Evolutionary conservation across 768 basidiomycete genomes (phyloP).

Genomic region (Rhodotorula sphaerocarpa): DNA sequence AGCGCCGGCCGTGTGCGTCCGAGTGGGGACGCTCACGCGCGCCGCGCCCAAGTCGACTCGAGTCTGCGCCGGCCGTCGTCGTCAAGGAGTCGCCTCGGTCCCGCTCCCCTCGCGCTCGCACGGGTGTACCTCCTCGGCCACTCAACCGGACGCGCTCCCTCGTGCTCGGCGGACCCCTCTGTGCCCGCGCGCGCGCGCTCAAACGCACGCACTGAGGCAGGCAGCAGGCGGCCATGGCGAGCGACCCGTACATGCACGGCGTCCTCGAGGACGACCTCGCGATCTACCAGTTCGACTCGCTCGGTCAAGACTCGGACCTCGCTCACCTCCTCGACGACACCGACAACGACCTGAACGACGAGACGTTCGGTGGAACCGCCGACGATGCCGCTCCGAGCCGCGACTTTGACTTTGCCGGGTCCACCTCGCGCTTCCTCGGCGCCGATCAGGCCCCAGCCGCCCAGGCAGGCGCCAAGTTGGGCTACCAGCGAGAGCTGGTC

Average conservation of each 20-base stretch:
- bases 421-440: slow-evolving; percentile 33
- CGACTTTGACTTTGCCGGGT: slow-evolving; percentile 77
- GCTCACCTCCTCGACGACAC: slow-evolving; percentile 80
- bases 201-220: too few species aligned
- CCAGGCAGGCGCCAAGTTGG: background rate
- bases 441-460: background rate
- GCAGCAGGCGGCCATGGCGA: too few species aligned
- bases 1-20: too few species aligned
- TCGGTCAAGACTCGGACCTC: slow-evolving; percentile 69
- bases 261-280: slow-evolving; percentile 60
- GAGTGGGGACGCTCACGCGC: too few species aligned
- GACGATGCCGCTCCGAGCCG: slow-evolving; percentile 54
- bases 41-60: too few species aligned
- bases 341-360: slow-evolving; percentile 88
- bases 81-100: too few species aligned
- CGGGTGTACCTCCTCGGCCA: too few species aligned
- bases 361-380: slow-evolving; percentile 67
- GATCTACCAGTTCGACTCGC: slow-evolving; percentile 78
- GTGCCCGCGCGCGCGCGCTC: too few species aligned
- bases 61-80: too few species aligned
- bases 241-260: background rate
- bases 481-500: background rate
- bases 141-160: too few species aligned
- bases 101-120: too few species aligned
- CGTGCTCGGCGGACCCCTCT: too few species aligned